A percentile compares a stretch with the other conserved stretches of the same genome.
Evolutionary conservation across 441 rosid species (phyloP).

Genomic region (Pelargonium citronellum): DNA sequence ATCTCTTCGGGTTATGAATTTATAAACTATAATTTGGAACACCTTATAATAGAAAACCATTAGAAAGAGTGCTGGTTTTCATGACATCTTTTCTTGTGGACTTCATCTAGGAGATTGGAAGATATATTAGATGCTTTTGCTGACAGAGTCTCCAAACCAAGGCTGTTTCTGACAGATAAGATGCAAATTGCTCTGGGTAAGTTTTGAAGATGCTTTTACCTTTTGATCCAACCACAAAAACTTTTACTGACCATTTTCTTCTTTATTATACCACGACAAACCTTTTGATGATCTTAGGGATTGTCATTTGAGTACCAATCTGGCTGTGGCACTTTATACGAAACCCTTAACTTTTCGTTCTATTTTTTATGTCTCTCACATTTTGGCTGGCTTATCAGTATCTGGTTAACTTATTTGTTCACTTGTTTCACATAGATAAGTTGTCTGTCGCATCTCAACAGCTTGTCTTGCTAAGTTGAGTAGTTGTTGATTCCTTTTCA

Average conservation of each 20-base stretch:
- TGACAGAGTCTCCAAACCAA: slow-evolving; percentile 80
- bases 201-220: slow-evolving; percentile 16
- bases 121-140: slow-evolving; percentile 88
- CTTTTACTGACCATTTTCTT: not conserved
- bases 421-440: not conserved
- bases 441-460: not conserved
- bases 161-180: slow-evolving; percentile 80
- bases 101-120: slow-evolving; percentile 59
- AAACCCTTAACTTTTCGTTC: not conserved
- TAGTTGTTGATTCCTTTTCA: slow-evolving; percentile 23
- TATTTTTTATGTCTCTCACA: not conserved
- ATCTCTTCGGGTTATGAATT: not conserved
- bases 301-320: not conserved
- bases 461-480: slow-evolving; percentile 17
- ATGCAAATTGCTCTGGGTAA: slow-evolving; percentile 86
- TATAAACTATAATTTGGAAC: not conserved
- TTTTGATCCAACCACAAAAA: not conserved
- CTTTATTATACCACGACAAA: not conserved
- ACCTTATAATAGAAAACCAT: not conserved
- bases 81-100: slow-evolving; percentile 18
- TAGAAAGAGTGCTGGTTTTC: slow-evolving; percentile 11
- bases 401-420: not conserved
- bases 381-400: not conserved
- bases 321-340: not conserved
- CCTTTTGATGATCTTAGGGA: not conserved